A percentile compares a stretch with the other conserved stretches of the same genome.
phyloP scores from a whole-genome alignment of 1,139 yeast genomes.

The Kodamaea suecica region DNA sequence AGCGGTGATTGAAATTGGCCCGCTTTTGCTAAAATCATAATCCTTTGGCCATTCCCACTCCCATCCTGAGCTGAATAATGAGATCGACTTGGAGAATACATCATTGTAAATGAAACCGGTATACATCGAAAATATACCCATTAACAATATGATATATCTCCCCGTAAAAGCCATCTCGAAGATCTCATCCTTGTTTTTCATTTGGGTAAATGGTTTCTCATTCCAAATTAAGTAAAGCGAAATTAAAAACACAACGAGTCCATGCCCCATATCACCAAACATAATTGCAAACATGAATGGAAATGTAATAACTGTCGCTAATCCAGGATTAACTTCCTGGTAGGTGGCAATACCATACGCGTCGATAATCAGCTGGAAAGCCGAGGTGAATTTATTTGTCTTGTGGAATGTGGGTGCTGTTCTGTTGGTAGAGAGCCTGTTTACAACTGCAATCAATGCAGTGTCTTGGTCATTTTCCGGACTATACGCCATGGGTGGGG shows the following conservation, averaged over 20 bases:
- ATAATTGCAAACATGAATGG: slow-evolving; percentile 99
- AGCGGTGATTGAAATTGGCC: slow-evolving; percentile 53
- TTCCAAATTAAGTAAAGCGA: slow-evolving; percentile 67
- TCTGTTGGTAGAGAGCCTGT: slow-evolving; percentile 73
- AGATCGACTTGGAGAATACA: slow-evolving; percentile 85
- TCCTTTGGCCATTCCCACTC: slow-evolving; percentile 67
- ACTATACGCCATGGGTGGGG: slow-evolving; percentile 15
- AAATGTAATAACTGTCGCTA: slow-evolving; percentile 91
- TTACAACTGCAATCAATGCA: slow-evolving; percentile 56
- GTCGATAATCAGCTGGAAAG: slow-evolving; percentile 90
- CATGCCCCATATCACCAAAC: slow-evolving; percentile 99
- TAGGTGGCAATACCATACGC: slow-evolving; percentile 94
- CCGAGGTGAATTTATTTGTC: slow-evolving; percentile 87
- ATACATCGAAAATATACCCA: slow-evolving; percentile 92
- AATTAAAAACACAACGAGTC: slow-evolving; percentile 71
- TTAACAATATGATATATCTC: slow-evolving; percentile 78
- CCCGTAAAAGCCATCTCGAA: slow-evolving; percentile 96
- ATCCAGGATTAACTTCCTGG: slow-evolving; percentile 93
- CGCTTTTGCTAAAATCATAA: slow-evolving; percentile 56
- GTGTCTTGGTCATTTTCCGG: slow-evolving; percentile 25
- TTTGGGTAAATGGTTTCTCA: slow-evolving; percentile 60
- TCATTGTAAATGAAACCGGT: slow-evolving; percentile 94
- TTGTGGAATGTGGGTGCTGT: slow-evolving; percentile 93
- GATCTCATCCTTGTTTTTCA: slow-evolving; percentile 82
- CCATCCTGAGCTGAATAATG: slow-evolving; percentile 87